Percentiles rank a stretch among this genome's conserved stretches.
Evolutionary conservation across 768 basidiomycete species (phyloP).

Genomic region (Suillus occidentalis): DNA sequence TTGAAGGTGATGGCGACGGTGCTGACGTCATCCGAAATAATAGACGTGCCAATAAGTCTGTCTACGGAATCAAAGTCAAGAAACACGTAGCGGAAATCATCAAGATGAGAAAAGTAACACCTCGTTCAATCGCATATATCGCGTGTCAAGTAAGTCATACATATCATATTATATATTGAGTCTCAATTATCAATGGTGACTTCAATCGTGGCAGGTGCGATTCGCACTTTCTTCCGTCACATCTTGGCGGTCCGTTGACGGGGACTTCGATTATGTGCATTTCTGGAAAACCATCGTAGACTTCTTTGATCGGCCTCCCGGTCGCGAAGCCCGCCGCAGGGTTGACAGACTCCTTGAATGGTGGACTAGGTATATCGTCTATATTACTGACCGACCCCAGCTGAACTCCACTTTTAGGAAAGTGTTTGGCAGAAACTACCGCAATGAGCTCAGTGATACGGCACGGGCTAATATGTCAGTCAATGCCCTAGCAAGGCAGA

Average conservation of each 20-base stretch:
- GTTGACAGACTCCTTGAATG: too few relatives aligned
- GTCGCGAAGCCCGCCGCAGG: not conserved
- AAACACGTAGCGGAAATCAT: not conserved
- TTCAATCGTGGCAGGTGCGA: not conserved
- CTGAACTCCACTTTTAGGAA: not conserved
- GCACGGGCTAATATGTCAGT: not conserved
- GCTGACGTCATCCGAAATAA: not conserved
- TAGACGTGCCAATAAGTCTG: not conserved
- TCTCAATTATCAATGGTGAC: too few relatives aligned
- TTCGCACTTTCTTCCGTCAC: not conserved
- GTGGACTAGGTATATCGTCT: too few relatives aligned
- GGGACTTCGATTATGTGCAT: not conserved
- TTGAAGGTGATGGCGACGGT: not conserved
- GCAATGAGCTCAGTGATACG: not conserved
- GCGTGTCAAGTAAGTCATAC: not conserved
- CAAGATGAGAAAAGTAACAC: not conserved
- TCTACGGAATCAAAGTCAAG: not conserved
- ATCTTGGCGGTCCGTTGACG: not conserved
- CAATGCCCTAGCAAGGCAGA: not conserved
- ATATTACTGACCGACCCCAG: too few relatives aligned
- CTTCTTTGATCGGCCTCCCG: not conserved
- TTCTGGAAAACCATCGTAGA: not conserved
- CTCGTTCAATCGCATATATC: not conserved
- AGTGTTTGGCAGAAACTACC: not conserved
- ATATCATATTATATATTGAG: too few relatives aligned